A percentile compares a stretch with the other conserved stretches of the same genome.
phyloP scores from a whole-genome alignment of 2,329 filamentous ascomycete genomes.

The Pseudocercospora cruenta region DNA sequence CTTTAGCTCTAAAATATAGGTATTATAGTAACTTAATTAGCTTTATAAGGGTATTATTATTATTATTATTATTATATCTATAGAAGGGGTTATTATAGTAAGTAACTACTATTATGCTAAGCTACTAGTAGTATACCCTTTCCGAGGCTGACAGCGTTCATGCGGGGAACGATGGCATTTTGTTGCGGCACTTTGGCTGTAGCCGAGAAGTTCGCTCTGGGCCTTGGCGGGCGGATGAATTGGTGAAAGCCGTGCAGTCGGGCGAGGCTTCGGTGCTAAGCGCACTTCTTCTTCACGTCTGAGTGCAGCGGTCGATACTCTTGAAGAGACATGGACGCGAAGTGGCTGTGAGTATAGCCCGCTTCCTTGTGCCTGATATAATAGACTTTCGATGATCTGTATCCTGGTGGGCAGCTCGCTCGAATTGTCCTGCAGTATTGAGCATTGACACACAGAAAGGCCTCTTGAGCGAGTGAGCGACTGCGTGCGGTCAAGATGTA shows the following conservation, averaged over 20 bases:
- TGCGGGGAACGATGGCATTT: not conserved
- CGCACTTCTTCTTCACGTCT: not conserved
- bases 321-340: not conserved
- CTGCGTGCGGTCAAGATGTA: not conserved
- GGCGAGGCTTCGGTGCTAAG: not conserved
- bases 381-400: too few species aligned
- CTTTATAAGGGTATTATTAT: too few species aligned
- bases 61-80: too few species aligned
- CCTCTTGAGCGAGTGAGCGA: not conserved
- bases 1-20: too few species aligned
- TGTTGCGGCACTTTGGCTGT: not conserved
- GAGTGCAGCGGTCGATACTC: not conserved
- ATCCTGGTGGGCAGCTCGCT: not conserved
- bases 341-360: not conserved
- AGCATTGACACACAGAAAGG: not conserved
- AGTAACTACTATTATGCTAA: too few species aligned
- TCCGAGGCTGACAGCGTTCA: too few species aligned
- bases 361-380: too few species aligned
- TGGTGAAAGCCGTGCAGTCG: slow-evolving; percentile 1
- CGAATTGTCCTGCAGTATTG: not conserved
- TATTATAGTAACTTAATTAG: too few species aligned
- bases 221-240: not conserved
- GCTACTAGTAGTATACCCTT: too few species aligned
- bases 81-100: too few species aligned
- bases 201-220: not conserved